Conservation (phyloP, 2,329 filamentous ascomycete genomes). For the Juglanconis oblonga region DNA sequence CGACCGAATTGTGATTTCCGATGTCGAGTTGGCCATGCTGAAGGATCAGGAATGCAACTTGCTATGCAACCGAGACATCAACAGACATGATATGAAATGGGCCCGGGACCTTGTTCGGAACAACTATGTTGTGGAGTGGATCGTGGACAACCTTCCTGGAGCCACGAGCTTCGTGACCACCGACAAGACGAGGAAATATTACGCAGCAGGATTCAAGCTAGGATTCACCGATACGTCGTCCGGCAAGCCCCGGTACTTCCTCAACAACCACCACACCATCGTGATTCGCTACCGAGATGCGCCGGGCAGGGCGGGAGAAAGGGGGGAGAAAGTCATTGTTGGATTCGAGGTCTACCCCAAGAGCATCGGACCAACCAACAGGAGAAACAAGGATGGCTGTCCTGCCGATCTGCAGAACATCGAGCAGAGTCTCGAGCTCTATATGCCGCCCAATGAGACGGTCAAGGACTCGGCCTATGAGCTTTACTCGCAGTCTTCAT, state of each 20-base stretch:
- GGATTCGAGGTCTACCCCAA: conserved; percentile 90
- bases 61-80: conserved; percentile 68
- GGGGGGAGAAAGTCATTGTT: conserved; percentile 75
- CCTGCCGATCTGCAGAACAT: conserved; percentile 64
- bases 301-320: conserved; percentile 63
- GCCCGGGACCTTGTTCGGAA: conserved; percentile 71
- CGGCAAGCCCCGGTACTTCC: conserved; percentile 62
- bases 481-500: conserved; percentile 54
- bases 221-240: conserved; percentile 69
- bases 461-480: conserved; percentile 37
- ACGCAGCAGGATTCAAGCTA: conserved; percentile 85
- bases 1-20: conserved; percentile 80
- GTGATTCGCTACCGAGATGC: conserved; percentile 76
- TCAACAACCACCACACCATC: conserved; percentile 87
- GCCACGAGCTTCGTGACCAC: conserved; percentile 86
- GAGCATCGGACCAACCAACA: conserved; percentile 63
- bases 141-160: conserved; percentile 85
- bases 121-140: conserved; percentile 89
- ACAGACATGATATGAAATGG: conserved; percentile 61
- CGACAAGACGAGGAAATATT: conserved; percentile 82
- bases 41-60: conserved; percentile 70
- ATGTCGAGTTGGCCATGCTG: conserved; percentile 77
- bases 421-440: conserved; percentile 65
- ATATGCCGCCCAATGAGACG: conserved; percentile 62
- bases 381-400: conserved; percentile 63